Percentiles rank a stretch among this genome's conserved stretches.
These are phyloP conservation scores for Lachancea dasiensis DNA, from an alignment of 805 yeast species.

Conservation along the genomic window DNA sequence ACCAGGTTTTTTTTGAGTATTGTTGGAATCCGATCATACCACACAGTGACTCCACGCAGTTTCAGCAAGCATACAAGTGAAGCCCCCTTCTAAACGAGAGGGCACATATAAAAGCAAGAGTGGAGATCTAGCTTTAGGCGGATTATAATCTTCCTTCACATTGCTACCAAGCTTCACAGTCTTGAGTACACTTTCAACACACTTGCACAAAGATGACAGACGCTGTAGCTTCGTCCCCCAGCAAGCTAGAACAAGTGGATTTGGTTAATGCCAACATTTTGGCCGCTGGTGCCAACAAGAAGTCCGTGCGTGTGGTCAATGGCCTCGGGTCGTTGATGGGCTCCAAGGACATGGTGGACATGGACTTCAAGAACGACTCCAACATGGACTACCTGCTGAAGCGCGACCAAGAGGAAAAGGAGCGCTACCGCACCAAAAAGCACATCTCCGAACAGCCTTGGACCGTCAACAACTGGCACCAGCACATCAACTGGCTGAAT, in stretches of 20 bases:
- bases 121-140: too few relatives aligned
- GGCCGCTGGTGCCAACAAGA: constrained; percentile 76
- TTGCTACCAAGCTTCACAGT: too few relatives aligned
- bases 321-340: constrained; percentile 82
- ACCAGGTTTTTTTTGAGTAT: too few relatives aligned
- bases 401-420: constrained; percentile 39
- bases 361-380: constrained; percentile 42
- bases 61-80: too few relatives aligned
- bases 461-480: constrained; percentile 65
- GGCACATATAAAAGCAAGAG: too few relatives aligned
- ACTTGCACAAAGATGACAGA: too few relatives aligned
- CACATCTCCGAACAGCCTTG: constrained; percentile 78
- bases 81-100: too few relatives aligned
- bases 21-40: too few relatives aligned
- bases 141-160: too few relatives aligned
- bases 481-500: constrained; percentile 76
- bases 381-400: constrained; percentile 43
- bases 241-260: constrained; percentile 44
- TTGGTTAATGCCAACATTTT: constrained; percentile 66
- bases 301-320: constrained; percentile 66
- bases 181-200: too few relatives aligned
- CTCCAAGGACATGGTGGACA: constrained; percentile 61
- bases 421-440: constrained; percentile 30
- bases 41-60: too few relatives aligned
- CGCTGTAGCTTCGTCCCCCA: too few relatives aligned